Percentiles rank a stretch among this genome's conserved stretches.
These are phyloP conservation scores for Hortaea werneckii DNA, from an alignment of 2,329 filamentous ascomycete genomes.

Conservation along the genomic window DNA sequence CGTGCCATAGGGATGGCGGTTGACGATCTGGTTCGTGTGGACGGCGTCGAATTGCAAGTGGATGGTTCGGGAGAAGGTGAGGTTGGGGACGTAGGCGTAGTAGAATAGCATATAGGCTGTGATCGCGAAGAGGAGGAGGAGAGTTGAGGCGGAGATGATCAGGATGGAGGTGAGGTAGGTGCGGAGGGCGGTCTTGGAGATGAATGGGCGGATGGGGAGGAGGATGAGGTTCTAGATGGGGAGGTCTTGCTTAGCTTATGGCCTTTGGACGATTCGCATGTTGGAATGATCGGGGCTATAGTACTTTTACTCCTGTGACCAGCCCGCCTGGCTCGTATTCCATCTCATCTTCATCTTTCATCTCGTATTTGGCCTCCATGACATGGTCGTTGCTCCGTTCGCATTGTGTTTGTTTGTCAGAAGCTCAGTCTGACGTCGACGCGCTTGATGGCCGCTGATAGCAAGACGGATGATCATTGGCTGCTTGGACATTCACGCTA, in stretches of 20 bases:
- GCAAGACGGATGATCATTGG: no score
- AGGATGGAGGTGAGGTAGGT: slow-evolving; percentile 54
- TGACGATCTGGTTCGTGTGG: slow-evolving; percentile 5
- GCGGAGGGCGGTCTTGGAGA: slow-evolving; percentile 52
- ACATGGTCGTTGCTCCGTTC: slow-evolving; percentile 1
- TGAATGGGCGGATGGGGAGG: slow-evolving; percentile 43
- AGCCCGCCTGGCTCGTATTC: slow-evolving; percentile 1
- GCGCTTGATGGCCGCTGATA: no score
- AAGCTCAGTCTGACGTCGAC: background rate
- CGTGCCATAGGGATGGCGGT: slow-evolving; percentile 42
- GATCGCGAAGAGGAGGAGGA: slow-evolving; percentile 49
- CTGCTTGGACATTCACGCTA: no score
- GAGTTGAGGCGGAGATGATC: slow-evolving; percentile 40
- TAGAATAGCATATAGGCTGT: slow-evolving; percentile 59
- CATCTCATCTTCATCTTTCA: slow-evolving; percentile 5
- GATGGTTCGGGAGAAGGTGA: slow-evolving; percentile 51
- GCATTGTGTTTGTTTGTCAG: slow-evolving; percentile 6
- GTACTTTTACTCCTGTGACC: slow-evolving; percentile 5
- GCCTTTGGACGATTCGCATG: no score
- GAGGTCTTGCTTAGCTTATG: background rate
- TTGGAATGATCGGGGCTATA: background rate
- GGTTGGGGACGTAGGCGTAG: slow-evolving; percentile 55
- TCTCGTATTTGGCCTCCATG: slow-evolving; percentile 7
- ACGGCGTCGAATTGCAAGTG: slow-evolving; percentile 54
- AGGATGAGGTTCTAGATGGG: slow-evolving; percentile 43